phyloP scores from a whole-genome alignment of 352 stramenopile genomes.

The Phytophthora megakarya region DNA sequence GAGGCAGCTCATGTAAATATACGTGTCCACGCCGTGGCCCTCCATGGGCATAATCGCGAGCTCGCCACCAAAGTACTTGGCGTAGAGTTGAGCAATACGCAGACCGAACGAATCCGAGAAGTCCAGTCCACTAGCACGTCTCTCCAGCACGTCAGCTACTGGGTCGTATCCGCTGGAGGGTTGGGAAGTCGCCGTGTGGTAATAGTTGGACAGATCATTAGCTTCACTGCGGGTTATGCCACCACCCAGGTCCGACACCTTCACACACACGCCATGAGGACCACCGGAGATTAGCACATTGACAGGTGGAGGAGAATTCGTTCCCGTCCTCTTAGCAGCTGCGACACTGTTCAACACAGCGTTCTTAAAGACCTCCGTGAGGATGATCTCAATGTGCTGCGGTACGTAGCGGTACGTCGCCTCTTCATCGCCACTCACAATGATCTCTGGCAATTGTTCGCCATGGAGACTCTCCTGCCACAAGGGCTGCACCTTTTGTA shows the following conservation, averaged over 20 bases:
- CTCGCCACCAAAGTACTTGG: slow-evolving; percentile 98
- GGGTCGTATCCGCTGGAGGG: slow-evolving; percentile 60
- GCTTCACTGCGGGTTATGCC: slow-evolving; percentile 78
- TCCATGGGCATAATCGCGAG: slow-evolving; percentile 99
- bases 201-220: slow-evolving; percentile 75
- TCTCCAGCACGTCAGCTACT: slow-evolving; percentile 70
- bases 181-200: slow-evolving; percentile 33
- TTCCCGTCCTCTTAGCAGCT: slow-evolving; percentile 29
- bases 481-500: slow-evolving; percentile 55
- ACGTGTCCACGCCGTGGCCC: slow-evolving; percentile 96
- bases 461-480: slow-evolving; percentile 59
- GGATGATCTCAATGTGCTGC: slow-evolving; percentile 83
- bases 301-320: slow-evolving; percentile 49
- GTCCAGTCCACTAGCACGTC: slow-evolving; percentile 63
- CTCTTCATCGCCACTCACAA: slow-evolving; percentile 50
- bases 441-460: slow-evolving; percentile 60
- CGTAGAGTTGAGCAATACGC: slow-evolving; percentile 92
- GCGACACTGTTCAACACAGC: slow-evolving; percentile 76
- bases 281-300: slow-evolving; percentile 69
- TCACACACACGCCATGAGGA: slow-evolving; percentile 76
- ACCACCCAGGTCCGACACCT: slow-evolving; percentile 76
- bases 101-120: slow-evolving; percentile 90
- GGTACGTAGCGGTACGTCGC: slow-evolving; percentile 82
- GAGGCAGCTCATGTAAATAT: slow-evolving; percentile 90
- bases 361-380: slow-evolving; percentile 84